Base-by-base conservation (phyloP, 495 filamentous ascomycete genomes). In the Hypoxylon subgilvum region DNA sequence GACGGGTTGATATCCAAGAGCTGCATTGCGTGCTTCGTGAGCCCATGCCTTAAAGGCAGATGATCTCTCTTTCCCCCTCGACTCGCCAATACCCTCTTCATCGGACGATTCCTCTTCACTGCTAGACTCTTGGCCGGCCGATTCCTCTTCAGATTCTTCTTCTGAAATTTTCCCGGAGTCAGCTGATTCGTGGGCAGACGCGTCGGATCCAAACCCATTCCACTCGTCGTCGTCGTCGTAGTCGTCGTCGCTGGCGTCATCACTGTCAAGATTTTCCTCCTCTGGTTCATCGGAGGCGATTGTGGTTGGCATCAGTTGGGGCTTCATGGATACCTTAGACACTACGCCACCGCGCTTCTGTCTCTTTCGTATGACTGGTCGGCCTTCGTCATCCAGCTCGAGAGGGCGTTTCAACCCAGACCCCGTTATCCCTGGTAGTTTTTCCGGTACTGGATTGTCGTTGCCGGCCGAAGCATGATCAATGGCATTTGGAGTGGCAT, bases 31-130 rank as follows among this genome's bases (percentile, higher is more conserved):
- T 69, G 92, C 88, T 58, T 89, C 85, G 21, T 85, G 84, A 10
- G 95, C 94, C 94, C 94, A 98, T 9, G 85, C 79, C 72, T 97
- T 97, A 79, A 98, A 98, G n/a, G 92, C 91, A 5, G 79, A 83
- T 28, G 76, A 79, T 36, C 78, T 76, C 18, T 79, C 67, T 14
- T 79, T 74, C 32, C 6, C 64, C 57, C 7, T 61, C 55, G 14
- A 63, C 16, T 63, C 69, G 16, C 63, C 59, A 17, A 38, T 2
- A 27, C 23, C 8, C 13, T 72, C 61, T 12, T 71, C 68, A 17
- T 61, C 63, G 6, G 34, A 65, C 13, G 73, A 73, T 17, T 71
- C 70, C 5, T 71, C 63, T 4, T 70, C 69, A 1, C 67, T 69
- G 6, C 68, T 64, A 0, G 66, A 69, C 18, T 71, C 68, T n/a